These are phyloP conservation scores for Balamuthia mandrillaris DNA, from an alignment of 208 protist genomes.

Conservation along the genomic window DNA sequence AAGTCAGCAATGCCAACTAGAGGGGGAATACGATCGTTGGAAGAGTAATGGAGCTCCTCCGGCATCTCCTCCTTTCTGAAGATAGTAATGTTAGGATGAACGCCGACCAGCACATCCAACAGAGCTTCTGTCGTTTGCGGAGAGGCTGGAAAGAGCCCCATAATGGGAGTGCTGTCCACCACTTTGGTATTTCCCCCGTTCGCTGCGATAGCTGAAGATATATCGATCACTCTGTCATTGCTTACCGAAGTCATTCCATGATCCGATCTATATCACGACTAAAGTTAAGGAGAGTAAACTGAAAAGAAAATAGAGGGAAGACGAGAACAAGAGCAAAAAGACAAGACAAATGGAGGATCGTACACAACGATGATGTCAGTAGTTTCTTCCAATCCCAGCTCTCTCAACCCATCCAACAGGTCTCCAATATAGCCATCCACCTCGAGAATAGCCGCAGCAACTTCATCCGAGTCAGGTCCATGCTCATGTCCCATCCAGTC, in stretches of 20 bases:
- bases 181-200: too few relatives aligned
- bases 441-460: not conserved
- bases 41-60: not conserved
- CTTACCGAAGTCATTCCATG: constrained; percentile 19
- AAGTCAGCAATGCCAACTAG: not conserved
- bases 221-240: not conserved
- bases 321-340: too few relatives aligned
- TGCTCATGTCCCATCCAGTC: constrained; percentile 11
- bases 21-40: constrained; percentile 16
- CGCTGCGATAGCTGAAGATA: too few relatives aligned
- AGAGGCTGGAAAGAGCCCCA: too few relatives aligned
- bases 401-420: not conserved
- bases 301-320: not conserved
- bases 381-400: not conserved
- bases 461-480: not conserved
- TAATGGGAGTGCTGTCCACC: too few relatives aligned
- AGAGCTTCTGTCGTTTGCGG: too few relatives aligned
- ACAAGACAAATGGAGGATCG: not conserved
- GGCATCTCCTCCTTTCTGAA: constrained; percentile 35
- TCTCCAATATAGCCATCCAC: not conserved
- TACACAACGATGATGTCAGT: constrained; percentile 22
- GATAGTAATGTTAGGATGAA: constrained; percentile 27
- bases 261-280: not conserved
- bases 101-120: not conserved
- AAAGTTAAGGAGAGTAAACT: not conserved